Evolutionary conservation across 164 flowering plant genomes (phyloP).

Genomic region (Paratinospora sagittata): DNA sequence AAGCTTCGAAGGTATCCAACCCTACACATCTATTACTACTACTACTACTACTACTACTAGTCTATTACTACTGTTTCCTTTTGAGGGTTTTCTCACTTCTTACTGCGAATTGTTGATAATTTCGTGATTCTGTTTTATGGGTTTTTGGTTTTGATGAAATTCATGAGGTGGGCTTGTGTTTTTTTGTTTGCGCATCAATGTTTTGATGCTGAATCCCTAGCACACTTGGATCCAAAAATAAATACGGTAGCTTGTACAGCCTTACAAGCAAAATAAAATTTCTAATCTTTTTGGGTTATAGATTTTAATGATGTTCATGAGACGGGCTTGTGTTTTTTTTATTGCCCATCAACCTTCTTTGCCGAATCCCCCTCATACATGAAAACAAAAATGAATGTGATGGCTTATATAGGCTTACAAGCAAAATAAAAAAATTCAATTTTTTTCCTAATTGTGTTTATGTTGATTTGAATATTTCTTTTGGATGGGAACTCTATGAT

Average conservation of each 20-base stretch:
- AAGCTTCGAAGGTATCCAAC: conserved; percentile 35
- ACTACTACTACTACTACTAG: no score
- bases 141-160: background rate
- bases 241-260: no score
- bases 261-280: no score
- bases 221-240: no score
- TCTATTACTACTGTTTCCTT: no score
- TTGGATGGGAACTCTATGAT: background rate
- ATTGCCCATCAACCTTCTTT: background rate
- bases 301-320: background rate
- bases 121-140: background rate
- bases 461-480: background rate
- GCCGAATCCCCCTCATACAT: no score
- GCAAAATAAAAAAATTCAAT: no score
- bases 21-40: no score
- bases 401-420: no score
- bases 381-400: no score
- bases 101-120: background rate
- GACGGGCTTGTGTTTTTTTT: conserved; percentile 5
- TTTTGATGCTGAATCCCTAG: no score
- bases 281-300: background rate
- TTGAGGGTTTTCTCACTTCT: background rate
- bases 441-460: no score
- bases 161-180: conserved; percentile 6
- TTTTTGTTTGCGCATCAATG: background rate